Conservation (phyloP, 495 filamentous ascomycete species). For the Lindgomyces ingoldianus region DNA sequence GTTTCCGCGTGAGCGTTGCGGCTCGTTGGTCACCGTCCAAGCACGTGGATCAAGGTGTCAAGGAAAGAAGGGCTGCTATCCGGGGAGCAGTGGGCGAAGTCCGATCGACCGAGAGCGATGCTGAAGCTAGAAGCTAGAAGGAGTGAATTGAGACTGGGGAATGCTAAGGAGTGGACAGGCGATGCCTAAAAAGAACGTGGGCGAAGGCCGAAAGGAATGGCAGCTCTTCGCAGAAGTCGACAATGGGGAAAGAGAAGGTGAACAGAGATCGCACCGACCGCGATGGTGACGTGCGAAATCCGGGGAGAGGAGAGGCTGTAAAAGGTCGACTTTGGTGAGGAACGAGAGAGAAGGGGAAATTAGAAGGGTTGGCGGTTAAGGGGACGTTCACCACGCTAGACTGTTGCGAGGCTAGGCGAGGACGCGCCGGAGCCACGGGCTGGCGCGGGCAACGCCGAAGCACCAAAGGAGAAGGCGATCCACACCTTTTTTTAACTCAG, state of each 20-base stretch:
- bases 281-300: constrained; percentile 35
- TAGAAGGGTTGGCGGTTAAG: background rate
- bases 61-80: constrained; percentile 36
- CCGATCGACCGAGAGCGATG: constrained; percentile 40
- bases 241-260: constrained; percentile 31
- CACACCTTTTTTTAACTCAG: no score
- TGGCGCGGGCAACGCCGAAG: no score
- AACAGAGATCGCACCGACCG: constrained; percentile 36
- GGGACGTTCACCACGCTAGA: background rate
- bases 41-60: constrained; percentile 14
- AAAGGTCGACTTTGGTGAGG: constrained; percentile 22
- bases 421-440: no score
- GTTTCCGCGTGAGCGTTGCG: constrained; percentile 9
- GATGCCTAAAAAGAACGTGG: constrained; percentile 38
- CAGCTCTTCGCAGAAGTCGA: constrained; percentile 36
- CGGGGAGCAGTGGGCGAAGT: constrained; percentile 30
- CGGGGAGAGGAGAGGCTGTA: constrained; percentile 32
- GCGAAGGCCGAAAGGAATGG: constrained; percentile 40
- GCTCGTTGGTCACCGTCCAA: constrained; percentile 33
- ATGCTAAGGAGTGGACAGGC: constrained; percentile 40
- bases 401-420: no score
- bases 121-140: constrained; percentile 22
- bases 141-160: constrained; percentile 22
- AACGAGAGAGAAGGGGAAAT: constrained; percentile 15
- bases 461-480: no score